Base-by-base conservation (phyloP, 1,284 basidiomycete genomes). In the Microbotryomycetes sp. region DNA sequence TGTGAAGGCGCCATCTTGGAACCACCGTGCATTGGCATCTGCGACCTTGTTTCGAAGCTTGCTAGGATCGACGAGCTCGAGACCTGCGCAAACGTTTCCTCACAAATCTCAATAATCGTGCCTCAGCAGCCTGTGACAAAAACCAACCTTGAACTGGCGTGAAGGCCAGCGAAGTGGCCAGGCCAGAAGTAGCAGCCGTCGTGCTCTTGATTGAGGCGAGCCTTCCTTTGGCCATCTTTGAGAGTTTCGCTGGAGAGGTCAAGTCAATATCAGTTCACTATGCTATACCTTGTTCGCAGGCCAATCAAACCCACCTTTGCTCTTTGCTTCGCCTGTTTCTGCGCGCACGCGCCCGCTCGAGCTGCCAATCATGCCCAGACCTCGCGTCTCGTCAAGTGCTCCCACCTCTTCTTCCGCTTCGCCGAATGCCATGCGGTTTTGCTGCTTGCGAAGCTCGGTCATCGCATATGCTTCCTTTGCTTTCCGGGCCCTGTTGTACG, bases 391-490 rank as follows among this genome's bases (percentile, higher is more conserved):
- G 77, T 97, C 96, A 73, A 92, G 96, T 23, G 91, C 90, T 45
- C 91, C 92, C 24, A 92, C 87, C 76, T 99, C 96, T 72, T 94
- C 87, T 75, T 98, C 96, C 2, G 86, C 87, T 77, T 94, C 87
- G 57, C 96, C 96, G 71, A 99, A 98, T 66, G 83, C 85, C 85
- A 98, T 87, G 52, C 96, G 84, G 76, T 99, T 99, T 77, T 97
- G 92, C 70, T 96, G 80, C 78, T 98, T 98, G 67, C 91, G 85
- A 52, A 98, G 79, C 76, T 99, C 96, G 3, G 96, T 97, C 77
- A 92, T 89, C 3, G 92, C 93, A 73, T 94, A 92, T 5, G 89
- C 89, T 77, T 98, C 96, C 74, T 98, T 98, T 24, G 91, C 88
- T 75, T 96, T 96, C 52, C 96, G 85, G 2, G 94, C 96, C 11